Conservation (phyloP, 2,329 filamentous ascomycete species). For the Cadophora luteo-olivacea region DNA sequence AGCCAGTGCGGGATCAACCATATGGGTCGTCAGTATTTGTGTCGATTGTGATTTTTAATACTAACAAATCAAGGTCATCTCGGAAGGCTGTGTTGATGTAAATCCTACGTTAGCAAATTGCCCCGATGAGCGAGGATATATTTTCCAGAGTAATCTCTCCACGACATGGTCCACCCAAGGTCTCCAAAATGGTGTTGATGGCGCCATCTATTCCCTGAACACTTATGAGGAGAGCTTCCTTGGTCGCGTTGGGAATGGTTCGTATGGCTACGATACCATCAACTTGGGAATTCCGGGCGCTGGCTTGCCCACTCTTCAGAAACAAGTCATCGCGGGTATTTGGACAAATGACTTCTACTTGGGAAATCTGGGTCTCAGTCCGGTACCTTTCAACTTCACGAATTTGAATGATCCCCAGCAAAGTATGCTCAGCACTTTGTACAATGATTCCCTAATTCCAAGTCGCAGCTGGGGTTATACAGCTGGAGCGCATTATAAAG, state of each 20-base stretch:
- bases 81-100: conserved; percentile 55
- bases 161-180: conserved; percentile 44
- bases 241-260: conserved; percentile 30
- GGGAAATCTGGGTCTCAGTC: conserved; percentile 48
- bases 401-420: conserved; percentile 46
- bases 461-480: conserved; percentile 51
- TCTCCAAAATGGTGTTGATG: conserved; percentile 9
- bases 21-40: conserved; percentile 61
- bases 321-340: conserved; percentile 29
- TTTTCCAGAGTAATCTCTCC: conserved; percentile 63
- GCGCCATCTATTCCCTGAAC: conserved; percentile 1
- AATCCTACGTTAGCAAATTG: conserved; percentile 47
- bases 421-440: conserved; percentile 47
- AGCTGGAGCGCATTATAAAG: conserved; percentile 48
- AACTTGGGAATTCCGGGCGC: conserved; percentile 31
- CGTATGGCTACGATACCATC: conserved; percentile 36
- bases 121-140: conserved; percentile 64
- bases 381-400: conserved; percentile 48
- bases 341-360: conserved; percentile 38
- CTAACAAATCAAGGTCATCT: conserved; percentile 44
- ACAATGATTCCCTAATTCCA: conserved; percentile 46
- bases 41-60: not conserved
- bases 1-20: conserved; percentile 62
- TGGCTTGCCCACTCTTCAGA: conserved; percentile 36
- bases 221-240: conserved; percentile 20